Evolutionary conservation across 768 basidiomycete species (phyloP).

Genomic region (Gautieria morchelliformis): DNA sequence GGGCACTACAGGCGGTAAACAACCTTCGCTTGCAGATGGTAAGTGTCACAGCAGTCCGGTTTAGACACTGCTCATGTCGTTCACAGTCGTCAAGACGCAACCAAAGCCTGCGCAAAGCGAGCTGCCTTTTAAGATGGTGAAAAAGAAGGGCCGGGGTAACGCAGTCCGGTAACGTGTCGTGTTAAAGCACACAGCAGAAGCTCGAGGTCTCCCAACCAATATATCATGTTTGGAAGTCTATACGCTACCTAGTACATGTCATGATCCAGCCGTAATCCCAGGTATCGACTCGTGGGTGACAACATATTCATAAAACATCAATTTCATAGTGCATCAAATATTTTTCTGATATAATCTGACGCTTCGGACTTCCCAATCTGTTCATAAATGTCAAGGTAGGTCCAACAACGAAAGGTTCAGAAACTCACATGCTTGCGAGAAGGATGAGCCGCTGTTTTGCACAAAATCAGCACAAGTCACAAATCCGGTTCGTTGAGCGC

Average conservation of each 20-base stretch:
- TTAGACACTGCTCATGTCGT: not conserved
- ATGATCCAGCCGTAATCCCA: not conserved
- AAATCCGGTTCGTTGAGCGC: slow-evolving; percentile 74
- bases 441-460: slow-evolving; percentile 55
- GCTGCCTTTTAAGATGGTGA: slow-evolving; percentile 8
- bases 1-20: slow-evolving; percentile 32
- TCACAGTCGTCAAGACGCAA: slow-evolving; percentile 10
- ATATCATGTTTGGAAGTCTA: not conserved
- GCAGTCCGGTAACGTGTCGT: not conserved
- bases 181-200: not conserved
- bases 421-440: slow-evolving; percentile 69
- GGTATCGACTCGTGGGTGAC: not conserved
- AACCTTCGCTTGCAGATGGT: slow-evolving; percentile 70
- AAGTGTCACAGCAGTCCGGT: not conserved
- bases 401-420: not conserved
- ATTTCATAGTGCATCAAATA: slow-evolving; percentile 11
- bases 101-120: slow-evolving; percentile 9
- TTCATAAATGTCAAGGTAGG: slow-evolving; percentile 1
- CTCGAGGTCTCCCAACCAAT: not conserved
- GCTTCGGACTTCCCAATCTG: slow-evolving; percentile 77
- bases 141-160: slow-evolving; percentile 7
- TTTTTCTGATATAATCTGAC: slow-evolving; percentile 60
- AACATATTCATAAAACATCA: not conserved
- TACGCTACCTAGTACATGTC: not conserved
- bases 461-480: slow-evolving; percentile 76